These are phyloP conservation scores for Phragmites australis DNA, from an alignment of 176 grass and related monocot genomes.

Conservation along the genomic window DNA sequence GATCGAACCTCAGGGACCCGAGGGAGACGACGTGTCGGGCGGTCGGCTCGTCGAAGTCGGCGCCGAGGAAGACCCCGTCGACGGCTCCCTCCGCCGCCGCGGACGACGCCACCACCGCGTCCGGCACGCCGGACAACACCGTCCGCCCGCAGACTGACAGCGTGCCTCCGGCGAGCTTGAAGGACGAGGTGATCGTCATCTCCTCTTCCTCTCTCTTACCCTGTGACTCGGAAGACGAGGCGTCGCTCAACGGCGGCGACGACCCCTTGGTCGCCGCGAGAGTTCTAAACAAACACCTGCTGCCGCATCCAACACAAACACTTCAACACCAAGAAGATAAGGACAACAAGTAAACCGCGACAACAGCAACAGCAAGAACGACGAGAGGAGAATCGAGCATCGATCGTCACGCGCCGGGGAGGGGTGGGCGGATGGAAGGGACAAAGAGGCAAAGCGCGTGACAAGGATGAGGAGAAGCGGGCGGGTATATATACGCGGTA, in stretches of 20 bases:
- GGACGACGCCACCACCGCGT: conserved; percentile 52
- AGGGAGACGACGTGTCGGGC: conserved; percentile 76
- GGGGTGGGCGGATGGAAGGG: neutral
- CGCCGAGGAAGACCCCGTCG: conserved; percentile 82
- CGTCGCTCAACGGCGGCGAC: neutral
- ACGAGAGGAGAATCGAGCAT: neutral
- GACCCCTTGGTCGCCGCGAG: conserved; percentile 1
- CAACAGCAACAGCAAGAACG: neutral
- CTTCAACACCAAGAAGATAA: neutral
- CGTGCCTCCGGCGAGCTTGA: conserved; percentile 57
- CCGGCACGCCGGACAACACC: conserved; percentile 65
- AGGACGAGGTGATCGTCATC: conserved; percentile 68
- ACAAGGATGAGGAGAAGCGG: neutral
- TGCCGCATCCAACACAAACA: neutral
- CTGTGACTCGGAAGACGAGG: neutral
- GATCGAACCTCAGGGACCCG: conserved; percentile 53
- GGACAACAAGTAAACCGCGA: neutral
- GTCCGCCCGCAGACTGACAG: conserved; percentile 52
- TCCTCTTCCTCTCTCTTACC: neutral
- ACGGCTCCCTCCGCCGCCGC: conserved; percentile 54
- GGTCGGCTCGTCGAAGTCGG: conserved; percentile 40
- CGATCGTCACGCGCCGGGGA: conserved; percentile 6
- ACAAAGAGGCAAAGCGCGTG: neutral
- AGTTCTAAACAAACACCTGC: neutral
- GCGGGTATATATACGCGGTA: conserved; percentile 44